These are phyloP conservation scores for Salix koriyanagi DNA, from an alignment of 345 rosid species.

Conservation along the genomic window DNA sequence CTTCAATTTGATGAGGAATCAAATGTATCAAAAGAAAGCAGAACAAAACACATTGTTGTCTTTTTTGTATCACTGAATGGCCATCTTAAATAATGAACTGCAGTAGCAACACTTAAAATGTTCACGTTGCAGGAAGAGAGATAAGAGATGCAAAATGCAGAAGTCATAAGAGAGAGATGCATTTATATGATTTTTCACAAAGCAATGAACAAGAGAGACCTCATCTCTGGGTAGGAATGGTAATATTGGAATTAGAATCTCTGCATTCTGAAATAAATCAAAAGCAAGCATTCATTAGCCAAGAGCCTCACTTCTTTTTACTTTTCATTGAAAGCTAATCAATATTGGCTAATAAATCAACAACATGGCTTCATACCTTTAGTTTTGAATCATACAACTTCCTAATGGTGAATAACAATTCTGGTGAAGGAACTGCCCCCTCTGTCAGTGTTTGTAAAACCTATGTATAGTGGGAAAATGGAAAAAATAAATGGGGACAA, in stretches of 20 bases:
- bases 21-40: neutral
- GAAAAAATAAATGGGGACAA: slow-evolving; percentile 9
- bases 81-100: neutral
- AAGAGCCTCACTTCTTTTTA: slow-evolving; percentile 11
- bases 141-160: neutral
- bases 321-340: neutral
- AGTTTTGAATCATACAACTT: slow-evolving; percentile 82
- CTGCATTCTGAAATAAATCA: slow-evolving; percentile 66
- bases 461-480: slow-evolving; percentile 32
- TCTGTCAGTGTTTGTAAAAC: slow-evolving; percentile 87
- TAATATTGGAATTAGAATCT: slow-evolving; percentile 76
- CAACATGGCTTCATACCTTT: slow-evolving; percentile 49
- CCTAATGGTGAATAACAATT: slow-evolving; percentile 63
- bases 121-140: neutral
- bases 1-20: neutral
- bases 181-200: neutral
- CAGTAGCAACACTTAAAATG: neutral
- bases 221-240: slow-evolving; percentile 84
- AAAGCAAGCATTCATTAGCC: slow-evolving; percentile 28
- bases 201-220: slow-evolving; percentile 36
- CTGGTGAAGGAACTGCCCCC: slow-evolving; percentile 69
- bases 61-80: neutral
- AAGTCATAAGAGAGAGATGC: neutral
- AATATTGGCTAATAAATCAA: neutral
- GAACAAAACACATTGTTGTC: neutral